Conservation (phyloP, 2,329 filamentous ascomycete species). For the Calonectria crousiana region DNA sequence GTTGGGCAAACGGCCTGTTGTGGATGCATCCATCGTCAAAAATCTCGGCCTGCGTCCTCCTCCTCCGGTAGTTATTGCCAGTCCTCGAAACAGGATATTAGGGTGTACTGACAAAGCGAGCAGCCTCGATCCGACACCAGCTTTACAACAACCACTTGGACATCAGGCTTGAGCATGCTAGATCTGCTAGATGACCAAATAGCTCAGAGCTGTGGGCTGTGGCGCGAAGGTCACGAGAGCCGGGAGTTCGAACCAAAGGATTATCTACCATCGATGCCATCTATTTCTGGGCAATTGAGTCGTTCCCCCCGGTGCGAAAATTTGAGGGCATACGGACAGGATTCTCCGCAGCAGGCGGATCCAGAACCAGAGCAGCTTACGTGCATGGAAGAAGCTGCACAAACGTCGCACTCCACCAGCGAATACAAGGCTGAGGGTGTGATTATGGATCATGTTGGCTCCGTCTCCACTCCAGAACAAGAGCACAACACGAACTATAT, state of each 20-base stretch:
- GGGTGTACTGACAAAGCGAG: not conserved
- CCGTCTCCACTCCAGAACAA: constrained; percentile 7
- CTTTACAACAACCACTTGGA: constrained; percentile 22
- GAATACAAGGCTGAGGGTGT: constrained; percentile 18
- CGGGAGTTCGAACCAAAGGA: constrained; percentile 22
- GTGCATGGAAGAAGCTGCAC: not conserved
- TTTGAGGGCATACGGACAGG: constrained; percentile 24
- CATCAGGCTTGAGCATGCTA: constrained; percentile 38
- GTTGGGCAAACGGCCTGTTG: constrained; percentile 56
- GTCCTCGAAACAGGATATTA: not conserved
- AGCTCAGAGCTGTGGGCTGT: constrained; percentile 30
- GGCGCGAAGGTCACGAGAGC: constrained; percentile 10
- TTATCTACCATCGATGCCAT: not conserved
- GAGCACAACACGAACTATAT: constrained; percentile 11
- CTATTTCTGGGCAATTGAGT: constrained; percentile 32
- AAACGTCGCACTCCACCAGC: not conserved
- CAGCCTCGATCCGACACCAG: constrained; percentile 21
- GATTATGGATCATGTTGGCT: constrained; percentile 12
- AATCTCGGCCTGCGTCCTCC: constrained; percentile 55
- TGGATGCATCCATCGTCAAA: constrained; percentile 53
- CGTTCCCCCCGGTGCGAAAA: constrained; percentile 43
- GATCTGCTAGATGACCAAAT: constrained; percentile 46
- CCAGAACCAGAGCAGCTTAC: not conserved
- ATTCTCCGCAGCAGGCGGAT: not conserved
- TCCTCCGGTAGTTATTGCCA: constrained; percentile 48